A percentile compares a stretch with the other conserved stretches of the same genome.
Evolutionary conservation across 768 basidiomycete species (phyloP).

Genomic region (Trametes coccinea): DNA sequence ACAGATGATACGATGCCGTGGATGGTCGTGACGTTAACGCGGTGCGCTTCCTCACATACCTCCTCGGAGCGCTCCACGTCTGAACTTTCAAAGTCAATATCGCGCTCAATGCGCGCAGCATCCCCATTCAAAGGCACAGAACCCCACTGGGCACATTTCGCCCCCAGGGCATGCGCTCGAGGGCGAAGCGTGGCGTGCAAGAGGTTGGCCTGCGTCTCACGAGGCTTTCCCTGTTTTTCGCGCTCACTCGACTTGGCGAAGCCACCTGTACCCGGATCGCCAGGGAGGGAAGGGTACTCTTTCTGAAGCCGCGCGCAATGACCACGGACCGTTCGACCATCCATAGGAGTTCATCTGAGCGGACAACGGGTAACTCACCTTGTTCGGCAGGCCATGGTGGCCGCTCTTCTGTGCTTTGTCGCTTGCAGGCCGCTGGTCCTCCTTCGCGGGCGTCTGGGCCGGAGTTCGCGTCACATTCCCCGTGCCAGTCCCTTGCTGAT

Average conservation of each 20-base stretch:
- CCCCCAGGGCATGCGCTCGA: conserved; percentile 27
- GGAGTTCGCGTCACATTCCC: conserved; percentile 1
- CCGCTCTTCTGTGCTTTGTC: conserved; percentile 7
- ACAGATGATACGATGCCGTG: background rate
- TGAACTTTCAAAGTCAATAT: background rate
- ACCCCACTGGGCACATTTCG: conserved; percentile 21
- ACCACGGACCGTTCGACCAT: background rate
- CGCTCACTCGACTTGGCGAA: background rate
- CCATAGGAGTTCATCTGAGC: background rate
- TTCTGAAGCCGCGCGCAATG: background rate
- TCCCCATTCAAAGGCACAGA: conserved; percentile 13
- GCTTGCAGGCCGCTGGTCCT: background rate
- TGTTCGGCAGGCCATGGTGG: conserved; percentile 11
- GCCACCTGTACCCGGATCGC: conserved; percentile 11
- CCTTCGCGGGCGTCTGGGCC: background rate
- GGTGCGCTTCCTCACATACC: background rate
- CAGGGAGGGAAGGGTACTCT: background rate
- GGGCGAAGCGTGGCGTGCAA: conserved; percentile 21
- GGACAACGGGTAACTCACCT: conserved; percentile 14
- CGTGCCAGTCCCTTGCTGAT: conserved; percentile 1
- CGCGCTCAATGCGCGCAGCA: conserved; percentile 3
- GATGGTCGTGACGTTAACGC: no score
- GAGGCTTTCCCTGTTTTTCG: background rate
- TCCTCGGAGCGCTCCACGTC: background rate
- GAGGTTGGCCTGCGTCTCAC: conserved; percentile 24